phyloP scores from a whole-genome alignment of 208 protist genomes.

The Acanthamoeba lenticulata region DNA sequence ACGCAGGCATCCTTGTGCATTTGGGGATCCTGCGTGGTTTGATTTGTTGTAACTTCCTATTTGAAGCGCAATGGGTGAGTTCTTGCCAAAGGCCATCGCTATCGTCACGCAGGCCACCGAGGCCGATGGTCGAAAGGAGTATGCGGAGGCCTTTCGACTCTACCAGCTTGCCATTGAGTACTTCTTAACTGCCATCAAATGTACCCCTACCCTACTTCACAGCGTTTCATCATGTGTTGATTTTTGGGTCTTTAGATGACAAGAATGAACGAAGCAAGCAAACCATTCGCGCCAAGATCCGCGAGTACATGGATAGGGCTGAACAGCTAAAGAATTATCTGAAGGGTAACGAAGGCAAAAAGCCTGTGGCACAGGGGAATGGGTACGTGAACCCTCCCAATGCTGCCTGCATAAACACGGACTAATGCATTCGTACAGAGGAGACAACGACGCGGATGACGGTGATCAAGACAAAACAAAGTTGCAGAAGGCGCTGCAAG shows the following conservation, averaged over 20 bases:
- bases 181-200: constrained; percentile 95
- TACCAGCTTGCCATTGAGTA: constrained; percentile 96
- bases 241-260: constrained; percentile 86
- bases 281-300: constrained; percentile 87
- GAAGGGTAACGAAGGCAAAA: constrained; percentile 88
- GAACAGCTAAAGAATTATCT: constrained; percentile 96
- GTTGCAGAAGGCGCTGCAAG: constrained; percentile 89
- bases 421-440: constrained; percentile 59
- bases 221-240: not conserved
- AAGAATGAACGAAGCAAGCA: constrained; percentile 93
- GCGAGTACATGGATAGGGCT: constrained; percentile 94
- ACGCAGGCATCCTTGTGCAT: not conserved
- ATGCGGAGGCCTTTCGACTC: constrained; percentile 92
- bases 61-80: too few relatives aligned
- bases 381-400: not conserved
- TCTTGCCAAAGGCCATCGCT: constrained; percentile 94
- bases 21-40: not conserved
- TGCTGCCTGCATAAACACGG: too few relatives aligned
- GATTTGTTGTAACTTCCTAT: too few relatives aligned
- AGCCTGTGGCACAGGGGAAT: constrained; percentile 69
- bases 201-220: constrained; percentile 69
- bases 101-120: constrained; percentile 93
- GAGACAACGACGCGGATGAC: constrained; percentile 83
- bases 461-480: constrained; percentile 92
- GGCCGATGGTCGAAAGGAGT: constrained; percentile 93